These are phyloP conservation scores for Apophysomyces trapeziformis DNA, from an alignment of 371 early-diverging fungal species.

Conservation along the genomic window DNA sequence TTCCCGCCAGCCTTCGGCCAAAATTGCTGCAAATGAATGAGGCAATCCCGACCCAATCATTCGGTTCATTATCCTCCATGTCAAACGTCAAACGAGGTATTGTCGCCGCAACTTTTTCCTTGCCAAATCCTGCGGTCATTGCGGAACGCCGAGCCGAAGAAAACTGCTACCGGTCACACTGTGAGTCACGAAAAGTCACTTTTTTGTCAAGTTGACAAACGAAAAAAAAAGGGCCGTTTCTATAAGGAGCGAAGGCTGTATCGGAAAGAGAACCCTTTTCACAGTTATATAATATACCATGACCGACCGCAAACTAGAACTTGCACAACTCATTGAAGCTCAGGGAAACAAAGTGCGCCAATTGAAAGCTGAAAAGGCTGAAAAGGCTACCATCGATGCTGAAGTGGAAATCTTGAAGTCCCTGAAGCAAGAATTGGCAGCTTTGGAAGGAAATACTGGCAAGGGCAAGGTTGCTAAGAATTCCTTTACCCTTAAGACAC, in stretches of 20 bases:
- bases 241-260: too few species aligned
- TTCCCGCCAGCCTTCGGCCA: too few species aligned
- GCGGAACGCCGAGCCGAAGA: too few species aligned
- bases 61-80: too few species aligned
- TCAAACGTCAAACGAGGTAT: too few species aligned
- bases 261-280: too few species aligned
- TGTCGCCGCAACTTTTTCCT: too few species aligned
- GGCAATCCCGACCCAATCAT: too few species aligned
- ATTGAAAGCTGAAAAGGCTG: slow-evolving; percentile 65
- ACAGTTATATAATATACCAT: slow-evolving; percentile 14
- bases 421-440: slow-evolving; percentile 66
- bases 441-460: slow-evolving; percentile 36
- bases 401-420: slow-evolving; percentile 61
- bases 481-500: slow-evolving; percentile 41
- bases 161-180: not conserved
- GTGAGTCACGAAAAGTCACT: slow-evolving; percentile 6
- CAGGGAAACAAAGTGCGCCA: slow-evolving; percentile 68
- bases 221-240: too few species aligned
- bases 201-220: not conserved
- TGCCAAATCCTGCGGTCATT: too few species aligned
- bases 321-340: slow-evolving; percentile 61
- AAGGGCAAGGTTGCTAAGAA: slow-evolving; percentile 36
- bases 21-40: too few species aligned
- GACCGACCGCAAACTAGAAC: slow-evolving; percentile 44
- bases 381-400: slow-evolving; percentile 57